A percentile compares a stretch with the other conserved stretches of the same genome.
phyloP scores from a whole-genome alignment of 2,329 filamentous ascomycete species.

The Cladosporium velox region DNA sequence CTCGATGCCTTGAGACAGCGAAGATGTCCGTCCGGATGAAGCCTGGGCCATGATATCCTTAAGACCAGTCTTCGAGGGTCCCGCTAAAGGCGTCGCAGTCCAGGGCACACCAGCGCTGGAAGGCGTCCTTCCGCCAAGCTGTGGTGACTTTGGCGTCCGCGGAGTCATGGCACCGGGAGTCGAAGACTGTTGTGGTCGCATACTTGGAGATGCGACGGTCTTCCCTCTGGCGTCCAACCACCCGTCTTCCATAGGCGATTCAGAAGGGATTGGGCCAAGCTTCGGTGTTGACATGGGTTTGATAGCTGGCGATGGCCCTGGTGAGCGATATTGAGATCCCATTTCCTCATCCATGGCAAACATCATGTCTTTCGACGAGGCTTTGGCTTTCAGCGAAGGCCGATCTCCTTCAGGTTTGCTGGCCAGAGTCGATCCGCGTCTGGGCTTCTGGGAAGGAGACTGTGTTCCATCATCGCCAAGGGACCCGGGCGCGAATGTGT shows the following conservation, averaged over 20 bases:
- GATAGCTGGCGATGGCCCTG: slow-evolving; percentile 33
- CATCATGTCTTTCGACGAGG: slow-evolving; percentile 75
- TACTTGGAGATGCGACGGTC: slow-evolving; percentile 28
- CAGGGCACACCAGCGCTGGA: slow-evolving; percentile 49
- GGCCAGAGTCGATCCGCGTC: slow-evolving; percentile 43
- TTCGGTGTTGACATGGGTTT: slow-evolving; percentile 30
- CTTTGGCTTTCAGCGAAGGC: slow-evolving; percentile 68
- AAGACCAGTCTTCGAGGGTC: slow-evolving; percentile 65
- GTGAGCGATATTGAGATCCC: slow-evolving; percentile 28
- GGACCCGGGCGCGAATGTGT: slow-evolving; percentile 62
- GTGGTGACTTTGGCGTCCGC: slow-evolving; percentile 37
- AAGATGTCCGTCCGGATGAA: slow-evolving; percentile 48
- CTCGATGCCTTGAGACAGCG: slow-evolving; percentile 44
- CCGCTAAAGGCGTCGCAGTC: slow-evolving; percentile 56
- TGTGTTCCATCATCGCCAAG: slow-evolving; percentile 60
- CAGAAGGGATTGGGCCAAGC: slow-evolving; percentile 31
- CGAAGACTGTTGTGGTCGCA: slow-evolving; percentile 24
- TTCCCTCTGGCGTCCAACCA: slow-evolving; percentile 47
- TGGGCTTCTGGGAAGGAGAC: slow-evolving; percentile 49
- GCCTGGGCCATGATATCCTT: slow-evolving; percentile 74
- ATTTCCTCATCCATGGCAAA: slow-evolving; percentile 91
- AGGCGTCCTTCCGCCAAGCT: slow-evolving; percentile 29
- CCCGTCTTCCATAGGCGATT: slow-evolving; percentile 35
- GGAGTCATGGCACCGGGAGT: slow-evolving; percentile 33
- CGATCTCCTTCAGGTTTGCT: slow-evolving; percentile 53